Percentiles rank a stretch among this genome's conserved stretches.
Evolutionary conservation across 2,329 filamentous ascomycete genomes (phyloP).

Genomic region (Pseudogymnoascus sp.): DNA sequence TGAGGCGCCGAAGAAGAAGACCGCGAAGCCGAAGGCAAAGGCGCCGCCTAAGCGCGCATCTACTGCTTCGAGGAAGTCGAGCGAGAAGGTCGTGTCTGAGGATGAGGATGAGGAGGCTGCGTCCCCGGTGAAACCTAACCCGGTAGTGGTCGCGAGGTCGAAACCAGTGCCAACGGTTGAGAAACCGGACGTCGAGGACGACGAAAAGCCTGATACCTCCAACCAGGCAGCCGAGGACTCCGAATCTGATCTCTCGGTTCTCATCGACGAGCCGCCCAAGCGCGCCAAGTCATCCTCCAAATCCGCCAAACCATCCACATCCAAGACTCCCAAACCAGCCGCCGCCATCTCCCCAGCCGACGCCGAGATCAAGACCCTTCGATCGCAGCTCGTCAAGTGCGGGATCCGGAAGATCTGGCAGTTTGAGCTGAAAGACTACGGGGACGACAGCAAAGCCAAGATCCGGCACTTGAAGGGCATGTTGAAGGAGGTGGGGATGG

Average conservation of each 20-base stretch:
- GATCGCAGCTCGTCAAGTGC: conserved; percentile 80
- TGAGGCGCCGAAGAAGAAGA: conserved; percentile 15
- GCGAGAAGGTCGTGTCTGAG: conserved; percentile 12
- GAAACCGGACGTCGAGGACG: background rate
- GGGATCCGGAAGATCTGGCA: conserved; percentile 89
- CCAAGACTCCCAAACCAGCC: conserved; percentile 23
- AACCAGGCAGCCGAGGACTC: conserved; percentile 32
- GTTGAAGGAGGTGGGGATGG: conserved; percentile 79
- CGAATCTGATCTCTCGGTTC: conserved; percentile 57
- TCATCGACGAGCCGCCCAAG: conserved; percentile 68
- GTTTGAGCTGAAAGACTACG: conserved; percentile 69
- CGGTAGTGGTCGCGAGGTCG: background rate
- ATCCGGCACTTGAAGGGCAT: conserved; percentile 71
- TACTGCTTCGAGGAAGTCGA: conserved; percentile 32
- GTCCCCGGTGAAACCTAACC: background rate
- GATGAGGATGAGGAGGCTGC: conserved; percentile 10
- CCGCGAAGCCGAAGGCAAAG: conserved; percentile 20
- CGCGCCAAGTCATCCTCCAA: conserved; percentile 32
- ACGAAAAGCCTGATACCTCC: conserved; percentile 12
- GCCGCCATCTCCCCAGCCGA: conserved; percentile 50
- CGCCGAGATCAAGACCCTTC: conserved; percentile 78
- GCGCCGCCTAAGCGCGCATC: conserved; percentile 26
- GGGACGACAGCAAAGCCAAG: conserved; percentile 65
- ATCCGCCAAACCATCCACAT: conserved; percentile 25
- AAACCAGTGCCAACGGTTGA: conserved; percentile 5